phyloP scores from a whole-genome alignment of 225 moss, liverwort and hornwort species.

The Lunularia cruciata region DNA sequence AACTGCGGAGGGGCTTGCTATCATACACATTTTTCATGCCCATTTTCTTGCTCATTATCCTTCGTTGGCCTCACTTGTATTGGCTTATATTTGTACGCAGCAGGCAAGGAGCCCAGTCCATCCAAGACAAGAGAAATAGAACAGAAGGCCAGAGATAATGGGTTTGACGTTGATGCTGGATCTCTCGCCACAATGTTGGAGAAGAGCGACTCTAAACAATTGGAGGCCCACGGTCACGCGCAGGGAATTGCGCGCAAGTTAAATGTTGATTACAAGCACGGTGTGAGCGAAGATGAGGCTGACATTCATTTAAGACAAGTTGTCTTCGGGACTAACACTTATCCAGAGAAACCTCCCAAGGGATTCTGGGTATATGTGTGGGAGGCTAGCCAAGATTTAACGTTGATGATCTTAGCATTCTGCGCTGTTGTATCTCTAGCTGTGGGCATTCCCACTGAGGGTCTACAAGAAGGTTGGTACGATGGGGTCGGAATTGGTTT shows the following conservation, averaged over 20 bases:
- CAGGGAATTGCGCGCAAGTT: constrained; percentile 52
- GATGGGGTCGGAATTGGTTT: constrained; percentile 87
- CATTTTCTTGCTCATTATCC: too few relatives aligned
- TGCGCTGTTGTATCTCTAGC: constrained; percentile 71
- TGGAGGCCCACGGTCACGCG: constrained; percentile 43
- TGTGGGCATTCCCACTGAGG: constrained; percentile 64
- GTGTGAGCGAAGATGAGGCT: constrained; percentile 48
- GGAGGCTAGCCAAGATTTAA: constrained; percentile 85
- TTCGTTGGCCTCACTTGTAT: too few relatives aligned
- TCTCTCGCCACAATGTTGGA: constrained; percentile 50
- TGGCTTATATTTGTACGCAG: constrained; percentile 15
- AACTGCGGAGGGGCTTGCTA: too few relatives aligned
- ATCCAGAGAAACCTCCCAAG: constrained; percentile 66
- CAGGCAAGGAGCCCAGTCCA: not conserved
- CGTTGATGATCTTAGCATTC: constrained; percentile 64
- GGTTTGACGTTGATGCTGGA: constrained; percentile 37
- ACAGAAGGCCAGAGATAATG: constrained; percentile 27
- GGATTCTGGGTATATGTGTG: constrained; percentile 60
- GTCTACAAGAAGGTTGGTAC: constrained; percentile 76
- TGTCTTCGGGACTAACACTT: constrained; percentile 64
- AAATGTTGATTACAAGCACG: constrained; percentile 44
- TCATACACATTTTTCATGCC: too few relatives aligned
- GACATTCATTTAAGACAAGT: constrained; percentile 41
- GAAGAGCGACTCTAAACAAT: constrained; percentile 15
- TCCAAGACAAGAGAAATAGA: not conserved